Percentiles rank a stretch among this genome's conserved stretches.
Conservation (phyloP, 495 filamentous ascomycete genomes). For the Penicillium bialowiezense region DNA sequence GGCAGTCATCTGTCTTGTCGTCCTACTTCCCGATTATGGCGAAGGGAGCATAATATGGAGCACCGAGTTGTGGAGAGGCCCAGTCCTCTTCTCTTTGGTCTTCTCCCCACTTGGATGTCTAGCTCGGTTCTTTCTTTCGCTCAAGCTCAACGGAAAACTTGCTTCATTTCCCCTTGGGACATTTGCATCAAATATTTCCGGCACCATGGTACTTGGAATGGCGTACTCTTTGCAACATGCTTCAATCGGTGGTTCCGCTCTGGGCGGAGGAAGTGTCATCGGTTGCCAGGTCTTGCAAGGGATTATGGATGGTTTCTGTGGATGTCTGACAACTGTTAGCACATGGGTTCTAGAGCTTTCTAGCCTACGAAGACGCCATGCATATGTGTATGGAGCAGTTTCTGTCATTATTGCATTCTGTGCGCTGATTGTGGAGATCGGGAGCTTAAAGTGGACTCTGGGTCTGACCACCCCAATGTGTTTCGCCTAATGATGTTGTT, state of each 20-base stretch:
- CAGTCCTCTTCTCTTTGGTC: slow-evolving; percentile 65
- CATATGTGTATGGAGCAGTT: slow-evolving; percentile 65
- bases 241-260: slow-evolving; percentile 3
- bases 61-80: slow-evolving; percentile 61
- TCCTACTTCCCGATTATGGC: slow-evolving; percentile 35
- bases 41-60: slow-evolving; percentile 20
- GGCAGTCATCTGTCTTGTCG: too few species aligned
- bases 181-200: slow-evolving; percentile 70
- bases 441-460: slow-evolving; percentile 69
- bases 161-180: slow-evolving; percentile 54
- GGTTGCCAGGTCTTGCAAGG: slow-evolving; percentile 74
- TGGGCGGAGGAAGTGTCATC: not conserved
- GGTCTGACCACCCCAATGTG: slow-evolving; percentile 52
- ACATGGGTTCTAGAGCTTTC: slow-evolving; percentile 78
- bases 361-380: slow-evolving; percentile 55
- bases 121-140: slow-evolving; percentile 72
- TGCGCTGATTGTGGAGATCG: slow-evolving; percentile 68
- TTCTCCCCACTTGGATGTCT: slow-evolving; percentile 75
- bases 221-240: slow-evolving; percentile 13
- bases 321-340: slow-evolving; percentile 80
- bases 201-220: slow-evolving; percentile 58
- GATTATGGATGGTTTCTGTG: slow-evolving; percentile 81
- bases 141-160: too few species aligned
- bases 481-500: slow-evolving; percentile 1
- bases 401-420: slow-evolving; percentile 61